Evolutionary conservation across 768 basidiomycete genomes (phyloP), one percentile per base, ranked within the genome.

Genomic region (Suillus lakei): DNA sequence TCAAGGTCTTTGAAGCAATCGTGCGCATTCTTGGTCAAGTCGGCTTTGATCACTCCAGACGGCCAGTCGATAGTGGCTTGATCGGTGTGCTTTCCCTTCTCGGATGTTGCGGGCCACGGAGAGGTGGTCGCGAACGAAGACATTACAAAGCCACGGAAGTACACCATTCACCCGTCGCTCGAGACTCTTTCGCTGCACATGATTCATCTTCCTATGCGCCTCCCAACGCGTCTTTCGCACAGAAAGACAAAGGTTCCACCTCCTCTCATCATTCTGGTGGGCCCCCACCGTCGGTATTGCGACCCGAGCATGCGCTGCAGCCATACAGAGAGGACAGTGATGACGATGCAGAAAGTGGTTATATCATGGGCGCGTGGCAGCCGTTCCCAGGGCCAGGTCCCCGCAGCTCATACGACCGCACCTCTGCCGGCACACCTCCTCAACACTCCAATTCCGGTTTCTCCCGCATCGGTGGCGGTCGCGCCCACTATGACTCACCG

Each of bases 351-450:
- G 83, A 80, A 62, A 83, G 82, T 21, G 91, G 93, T 15, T 91
- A 83, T 68, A 98, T 98, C 72, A 97, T 98, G 94, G 91, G 90
- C 48, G 93, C 96, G n/a, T 97, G 95, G 93, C 89, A 91, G 68
- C 87, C 89, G 34, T 91, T 87, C 80, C 86, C 86, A 0, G 80
- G 84, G 8, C 74, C 82, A 26, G 70, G 73, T 32, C 50, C 70
- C 41, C 63, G 71, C 28, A 55, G 21, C 0, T 72, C 77, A 4
- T 68, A 62, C 28, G 76, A 78, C 41, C 74, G 71, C 32, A 23
- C 70, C 16, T 74, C 74, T 61, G 71, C 68, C 48, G 69, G 67
- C 60, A 77, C 74, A 39, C 68, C 70, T 61, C 66, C 78, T 18
- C 77, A 71, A 61, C 67, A 71, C 13, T 74, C 74, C 15, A 68